These are phyloP conservation scores for Albatrellus ellisii DNA, from an alignment of 768 basidiomycete species.

Conservation along the genomic window DNA sequence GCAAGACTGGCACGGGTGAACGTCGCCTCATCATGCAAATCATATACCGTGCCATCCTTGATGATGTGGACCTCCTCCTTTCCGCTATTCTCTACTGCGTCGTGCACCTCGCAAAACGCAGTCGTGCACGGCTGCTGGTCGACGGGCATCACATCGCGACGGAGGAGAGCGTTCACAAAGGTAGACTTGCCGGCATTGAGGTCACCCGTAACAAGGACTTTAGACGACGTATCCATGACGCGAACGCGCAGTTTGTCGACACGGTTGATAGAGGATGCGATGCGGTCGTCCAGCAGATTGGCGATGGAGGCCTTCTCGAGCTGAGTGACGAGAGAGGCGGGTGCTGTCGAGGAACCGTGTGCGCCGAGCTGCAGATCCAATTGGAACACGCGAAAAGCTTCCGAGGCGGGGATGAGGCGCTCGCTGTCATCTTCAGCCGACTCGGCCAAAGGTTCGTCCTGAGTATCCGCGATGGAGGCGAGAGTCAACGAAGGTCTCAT, in stretches of 20 bases:
- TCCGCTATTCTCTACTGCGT: conserved; percentile 69
- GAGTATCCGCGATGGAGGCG: conserved; percentile 32
- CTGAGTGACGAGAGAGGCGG: conserved; percentile 71
- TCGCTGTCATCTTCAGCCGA: conserved; percentile 17
- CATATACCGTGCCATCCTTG: conserved; percentile 56
- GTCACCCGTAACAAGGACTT: conserved; percentile 96
- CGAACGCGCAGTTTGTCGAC: conserved; percentile 77
- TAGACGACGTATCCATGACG: conserved; percentile 84
- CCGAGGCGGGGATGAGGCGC: conserved; percentile 26
- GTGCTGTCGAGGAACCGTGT: conserved; percentile 44
- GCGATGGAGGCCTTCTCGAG: conserved; percentile 91
- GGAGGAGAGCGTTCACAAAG: conserved; percentile 89
- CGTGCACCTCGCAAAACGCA: conserved; percentile 93
- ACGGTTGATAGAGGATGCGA: conserved; percentile 60
- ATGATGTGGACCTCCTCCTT: conserved; percentile 80
- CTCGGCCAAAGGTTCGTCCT: conserved; percentile 25
- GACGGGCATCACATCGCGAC: conserved; percentile 87
- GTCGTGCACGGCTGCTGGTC: conserved; percentile 98
- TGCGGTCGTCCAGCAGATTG: conserved; percentile 78
- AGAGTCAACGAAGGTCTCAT: conserved; percentile 50
- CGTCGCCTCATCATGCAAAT: conserved; percentile 59
- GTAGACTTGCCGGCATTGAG: conserved; percentile 98
- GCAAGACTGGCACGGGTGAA: conserved; percentile 53
- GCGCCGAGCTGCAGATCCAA: conserved; percentile 88
- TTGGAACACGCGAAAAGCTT: conserved; percentile 70